phyloP scores from a whole-genome alignment of 1,139 yeast species.

The Yamadazyma kanchanaburiensis region DNA sequence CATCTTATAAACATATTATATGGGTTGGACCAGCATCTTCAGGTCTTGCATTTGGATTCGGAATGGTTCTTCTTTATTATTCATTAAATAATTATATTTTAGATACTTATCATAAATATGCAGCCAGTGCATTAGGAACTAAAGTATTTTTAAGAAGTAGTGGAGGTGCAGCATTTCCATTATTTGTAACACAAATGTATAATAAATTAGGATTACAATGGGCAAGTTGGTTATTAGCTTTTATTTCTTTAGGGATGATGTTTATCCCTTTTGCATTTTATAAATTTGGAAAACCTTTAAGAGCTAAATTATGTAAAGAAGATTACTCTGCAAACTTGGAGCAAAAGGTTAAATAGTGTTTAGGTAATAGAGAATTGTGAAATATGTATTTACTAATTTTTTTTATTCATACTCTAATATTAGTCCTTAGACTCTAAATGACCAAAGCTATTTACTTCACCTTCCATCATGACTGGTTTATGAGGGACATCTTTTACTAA shows the following conservation, averaged over 20 bases:
- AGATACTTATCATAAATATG: constrained; percentile 80
- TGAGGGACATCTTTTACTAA: constrained; percentile 45
- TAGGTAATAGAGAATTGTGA: no score
- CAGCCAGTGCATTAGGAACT: constrained; percentile 90
- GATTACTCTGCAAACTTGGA: constrained; percentile 47
- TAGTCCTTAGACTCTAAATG: no score
- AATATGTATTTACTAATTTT: no score
- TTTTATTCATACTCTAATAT: not conserved
- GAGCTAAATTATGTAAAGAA: constrained; percentile 65
- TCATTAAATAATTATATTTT: constrained; percentile 86
- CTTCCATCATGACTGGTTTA: constrained; percentile 20
- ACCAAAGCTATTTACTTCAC: not conserved
- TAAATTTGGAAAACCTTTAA: constrained; percentile 60
- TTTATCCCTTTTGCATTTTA: constrained; percentile 78
- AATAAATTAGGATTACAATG: constrained; percentile 69
- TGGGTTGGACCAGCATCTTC: constrained; percentile 97
- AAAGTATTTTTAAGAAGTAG: constrained; percentile 85
- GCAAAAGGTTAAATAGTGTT: no score
- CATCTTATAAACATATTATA: constrained; percentile 71
- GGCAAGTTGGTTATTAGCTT: constrained; percentile 84
- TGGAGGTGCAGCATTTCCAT: constrained; percentile 90
- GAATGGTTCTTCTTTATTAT: constrained; percentile 86
- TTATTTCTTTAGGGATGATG: constrained; percentile 79
- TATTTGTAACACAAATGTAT: constrained; percentile 84
- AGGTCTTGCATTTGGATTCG: constrained; percentile 86